A percentile compares a stretch with the other conserved stretches of the same genome.
phyloP scores from a whole-genome alignment of 2,329 filamentous ascomycete species.

The Trichoderma sp. region DNA sequence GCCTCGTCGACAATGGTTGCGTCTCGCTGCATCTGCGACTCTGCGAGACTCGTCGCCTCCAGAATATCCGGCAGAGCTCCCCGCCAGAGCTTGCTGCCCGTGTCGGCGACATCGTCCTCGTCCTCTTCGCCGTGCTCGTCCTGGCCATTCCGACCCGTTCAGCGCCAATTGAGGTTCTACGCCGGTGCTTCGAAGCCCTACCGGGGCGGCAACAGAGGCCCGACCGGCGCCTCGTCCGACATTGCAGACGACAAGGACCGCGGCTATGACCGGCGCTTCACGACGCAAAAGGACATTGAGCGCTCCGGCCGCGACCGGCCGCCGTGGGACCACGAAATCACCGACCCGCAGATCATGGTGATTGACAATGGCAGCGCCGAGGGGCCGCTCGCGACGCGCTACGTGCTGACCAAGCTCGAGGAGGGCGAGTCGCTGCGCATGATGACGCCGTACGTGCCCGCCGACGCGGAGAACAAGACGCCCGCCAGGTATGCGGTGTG shows the following conservation, averaged over 20 bases:
- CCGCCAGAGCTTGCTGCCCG: slow-evolving; percentile 12
- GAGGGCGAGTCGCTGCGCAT: slow-evolving; percentile 45
- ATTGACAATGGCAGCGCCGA: slow-evolving; percentile 44
- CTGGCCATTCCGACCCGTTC: not conserved
- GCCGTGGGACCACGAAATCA: slow-evolving; percentile 50
- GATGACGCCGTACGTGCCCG: slow-evolving; percentile 42
- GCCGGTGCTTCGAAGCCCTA: not conserved
- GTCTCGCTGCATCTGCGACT: slow-evolving; percentile 45
- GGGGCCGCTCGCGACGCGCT: slow-evolving; percentile 41
- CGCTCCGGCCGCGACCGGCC: slow-evolving; percentile 42
- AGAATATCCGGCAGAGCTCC: slow-evolving; percentile 28
- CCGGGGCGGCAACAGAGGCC: slow-evolving; percentile 8
- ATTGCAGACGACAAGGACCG: slow-evolving; percentile 30
- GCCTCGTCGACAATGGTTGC: slow-evolving; percentile 41
- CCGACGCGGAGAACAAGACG: slow-evolving; percentile 32
- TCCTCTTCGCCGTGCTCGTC: not conserved
- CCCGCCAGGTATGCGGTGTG: slow-evolving; percentile 59
- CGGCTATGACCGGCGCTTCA: slow-evolving; percentile 40
- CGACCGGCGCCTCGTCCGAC: not conserved
- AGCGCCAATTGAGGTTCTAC: slow-evolving; percentile 17
- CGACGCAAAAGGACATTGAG: slow-evolving; percentile 37
- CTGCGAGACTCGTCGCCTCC: slow-evolving; percentile 40
- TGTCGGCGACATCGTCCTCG: slow-evolving; percentile 26
- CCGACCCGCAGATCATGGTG: slow-evolving; percentile 45
- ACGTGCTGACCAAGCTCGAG: slow-evolving; percentile 46